Evolutionary conservation across 2,329 filamentous ascomycete genomes (phyloP).

Genomic region (Penicillium oxalicum): DNA sequence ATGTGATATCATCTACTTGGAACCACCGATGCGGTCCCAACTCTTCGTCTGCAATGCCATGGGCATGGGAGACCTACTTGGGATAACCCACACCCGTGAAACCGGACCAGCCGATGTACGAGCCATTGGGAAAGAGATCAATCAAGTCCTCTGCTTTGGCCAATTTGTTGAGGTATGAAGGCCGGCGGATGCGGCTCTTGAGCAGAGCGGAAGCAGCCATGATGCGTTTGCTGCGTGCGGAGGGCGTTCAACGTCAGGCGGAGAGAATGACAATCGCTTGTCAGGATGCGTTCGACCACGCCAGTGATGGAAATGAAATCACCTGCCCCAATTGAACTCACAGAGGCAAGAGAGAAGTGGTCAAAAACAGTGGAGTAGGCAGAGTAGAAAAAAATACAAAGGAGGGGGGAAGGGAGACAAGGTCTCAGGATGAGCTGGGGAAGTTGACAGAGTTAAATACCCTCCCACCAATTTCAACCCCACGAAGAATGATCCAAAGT

Average conservation of each 20-base stretch:
- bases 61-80: conserved; percentile 52
- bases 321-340: too few relatives aligned
- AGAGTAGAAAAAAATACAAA: not conserved
- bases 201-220: conserved; percentile 65
- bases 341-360: not conserved
- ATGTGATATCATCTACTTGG: too few relatives aligned
- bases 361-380: not conserved
- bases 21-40: not conserved
- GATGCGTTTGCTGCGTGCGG: conserved; percentile 3
- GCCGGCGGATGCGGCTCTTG: conserved; percentile 67
- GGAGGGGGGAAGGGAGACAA: not conserved
- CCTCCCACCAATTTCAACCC: not conserved
- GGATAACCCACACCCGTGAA: conserved; percentile 89
- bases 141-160: conserved; percentile 73
- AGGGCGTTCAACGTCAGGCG: not conserved
- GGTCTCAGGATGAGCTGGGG: not conserved
- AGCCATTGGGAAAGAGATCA: conserved; percentile 71
- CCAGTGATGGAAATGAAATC: too few relatives aligned
- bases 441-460: not conserved
- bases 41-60: too few relatives aligned
- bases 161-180: conserved; percentile 74
- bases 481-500: not conserved
- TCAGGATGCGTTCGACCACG: too few relatives aligned
- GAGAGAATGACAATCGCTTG: conserved; percentile 4
- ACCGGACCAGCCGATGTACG: conserved; percentile 87